Evolutionary conservation across 805 yeast species (phyloP), one percentile per base, ranked within the genome.

Genomic region (Nakazawaea pomicola): DNA sequence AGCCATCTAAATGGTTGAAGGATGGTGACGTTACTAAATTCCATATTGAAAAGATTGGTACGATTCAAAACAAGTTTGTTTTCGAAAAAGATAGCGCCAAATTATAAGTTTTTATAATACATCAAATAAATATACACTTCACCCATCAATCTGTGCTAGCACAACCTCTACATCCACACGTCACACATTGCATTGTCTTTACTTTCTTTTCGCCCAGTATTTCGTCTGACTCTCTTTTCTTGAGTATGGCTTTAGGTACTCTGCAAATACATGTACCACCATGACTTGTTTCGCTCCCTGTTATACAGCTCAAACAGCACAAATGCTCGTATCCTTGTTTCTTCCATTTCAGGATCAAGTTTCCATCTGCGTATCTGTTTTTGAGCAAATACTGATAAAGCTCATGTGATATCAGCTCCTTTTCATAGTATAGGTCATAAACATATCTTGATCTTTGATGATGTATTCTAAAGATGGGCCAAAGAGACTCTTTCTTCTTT

Each of bases 131-230:
- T 16, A 15, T 15, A 12, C 15, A 5, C 21, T 19, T 10, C 9
- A 21, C 7, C 18, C 4, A 12, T 60, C 54, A 85, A 55, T 84
- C 93, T 15, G 78, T 70, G 53, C 89, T 82, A 2, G 91, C 76
- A 56, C 96, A 87, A 5, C 95, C 95, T 46, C 71, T 65, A 52
- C 96, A 87, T 0, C 96, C 96, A 65, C 95, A 87, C 23, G 80
- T 83, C 5, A 82, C 70, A 57, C 95, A 87, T 49, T 80, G 73
- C 11, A 73, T 64, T 45, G 67, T 65, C 27, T 62, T 58, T 6
- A 53, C 49, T 5, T 53, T 37, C 31, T 37, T 27, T 2, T 53
- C 59, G 4, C 60, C 49, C 59, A 28, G 46, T 43, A 37, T 53
- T 44, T 20, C 58, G 51, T 56, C 24, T 52, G 49, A 45, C 39